Evolutionary conservation across 2,329 filamentous ascomycete species (phyloP).

Genomic region (Ophiostoma ips): DNA sequence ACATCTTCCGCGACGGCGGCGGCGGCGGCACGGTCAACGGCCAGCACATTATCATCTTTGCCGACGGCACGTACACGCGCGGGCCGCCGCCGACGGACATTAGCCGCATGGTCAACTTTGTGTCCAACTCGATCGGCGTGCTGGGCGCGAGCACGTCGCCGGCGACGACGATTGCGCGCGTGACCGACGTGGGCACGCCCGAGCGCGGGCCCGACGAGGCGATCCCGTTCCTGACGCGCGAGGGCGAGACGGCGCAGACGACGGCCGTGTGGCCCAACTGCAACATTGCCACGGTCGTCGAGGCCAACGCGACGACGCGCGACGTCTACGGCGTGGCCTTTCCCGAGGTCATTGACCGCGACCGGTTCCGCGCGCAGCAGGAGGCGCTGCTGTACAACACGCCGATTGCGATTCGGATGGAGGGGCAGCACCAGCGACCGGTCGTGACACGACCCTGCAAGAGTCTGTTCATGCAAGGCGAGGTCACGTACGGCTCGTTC

Average conservation of each 20-base stretch:
- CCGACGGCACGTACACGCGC: slow-evolving; percentile 11
- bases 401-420: slow-evolving; percentile 8
- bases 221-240: slow-evolving; percentile 5
- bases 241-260: slow-evolving; percentile 3
- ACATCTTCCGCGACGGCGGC: slow-evolving; percentile 14
- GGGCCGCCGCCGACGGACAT: slow-evolving; percentile 10
- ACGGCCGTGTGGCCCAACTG: slow-evolving; percentile 13
- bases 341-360: slow-evolving; percentile 12
- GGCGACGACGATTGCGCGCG: slow-evolving; percentile 1
- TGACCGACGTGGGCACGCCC: slow-evolving; percentile 5
- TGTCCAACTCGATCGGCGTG: slow-evolving; percentile 13
- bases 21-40: slow-evolving; percentile 13
- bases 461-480: slow-evolving; percentile 8
- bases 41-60: slow-evolving; percentile 12
- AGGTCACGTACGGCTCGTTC: slow-evolving; percentile 13
- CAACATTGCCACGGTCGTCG: slow-evolving; percentile 8
- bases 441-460: slow-evolving; percentile 4
- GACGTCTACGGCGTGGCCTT: slow-evolving; percentile 5
- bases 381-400: slow-evolving; percentile 12
- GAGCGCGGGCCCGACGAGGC: slow-evolving; percentile 4
- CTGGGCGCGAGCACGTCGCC: background rate
- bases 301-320: background rate
- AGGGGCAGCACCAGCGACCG: background rate
- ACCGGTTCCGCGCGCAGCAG: slow-evolving; percentile 4
- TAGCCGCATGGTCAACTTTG: slow-evolving; percentile 9